Evolutionary conservation across 768 basidiomycete genomes (phyloP), one percentile per base, ranked within the genome.

Genomic region (Pholiota conissans): DNA sequence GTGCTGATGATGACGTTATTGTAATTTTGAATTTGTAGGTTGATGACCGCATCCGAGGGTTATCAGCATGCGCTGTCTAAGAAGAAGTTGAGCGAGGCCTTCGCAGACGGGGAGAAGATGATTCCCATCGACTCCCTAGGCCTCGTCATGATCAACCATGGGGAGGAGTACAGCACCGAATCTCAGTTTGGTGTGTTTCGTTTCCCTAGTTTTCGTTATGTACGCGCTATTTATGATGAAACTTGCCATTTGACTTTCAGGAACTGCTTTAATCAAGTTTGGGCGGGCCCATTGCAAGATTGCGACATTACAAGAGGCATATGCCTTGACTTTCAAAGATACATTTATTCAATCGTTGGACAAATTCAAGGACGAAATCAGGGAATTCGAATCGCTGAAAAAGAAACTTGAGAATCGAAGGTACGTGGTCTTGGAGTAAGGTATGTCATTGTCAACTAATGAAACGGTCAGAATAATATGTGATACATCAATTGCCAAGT

Each of bases 351-450:
- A 79, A 0, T 85, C 90, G 1, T 76, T 94, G 52, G 79, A 86
- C 60, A 78, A 72, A 40, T 86, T 87, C 50, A 77, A 77, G 14
- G 89, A 85, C 8, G 87, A 90, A 27, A 87, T 96, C 67, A 91
- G 87, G 66, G 93, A 94, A 55, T 95, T 91, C 61, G 89, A 93
- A 56, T 67, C 76, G 4, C 79, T 89, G 59, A 83, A 86, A 60
- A 96, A 94, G 82, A 95, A 94, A 68, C 73, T 95, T 14, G 93
- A 96, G 56, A 93, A 89, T 51, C 77, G 92, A 66, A 80, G 91
- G 93, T 90, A 58, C 50, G 78, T 68, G 48, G 47, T 8, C 42
- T 26, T 22, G 37, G 8, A 18, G n/a, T n/a, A n/a, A 51, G 0
- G 40, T n/a, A 22, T 42, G 10, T 30, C 30, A 1, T 40, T 30